A percentile compares a stretch with the other conserved stretches of the same genome.
Conservation (phyloP, 2,329 filamentous ascomycete species). For the Fusarium sp. region DNA sequence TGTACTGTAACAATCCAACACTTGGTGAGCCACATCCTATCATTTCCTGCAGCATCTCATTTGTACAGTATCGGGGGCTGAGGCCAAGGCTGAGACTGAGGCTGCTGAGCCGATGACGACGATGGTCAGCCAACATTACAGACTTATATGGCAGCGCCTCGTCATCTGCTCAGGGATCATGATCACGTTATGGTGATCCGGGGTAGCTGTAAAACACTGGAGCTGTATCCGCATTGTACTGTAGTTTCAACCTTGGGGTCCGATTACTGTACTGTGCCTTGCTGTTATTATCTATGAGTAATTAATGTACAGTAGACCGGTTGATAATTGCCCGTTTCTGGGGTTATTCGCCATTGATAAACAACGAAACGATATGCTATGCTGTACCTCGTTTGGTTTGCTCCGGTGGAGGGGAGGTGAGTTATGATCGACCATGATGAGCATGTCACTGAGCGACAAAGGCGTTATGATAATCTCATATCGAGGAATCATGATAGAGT, state of each 20-base stretch:
- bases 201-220: conserved; percentile 13
- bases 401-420: neutral
- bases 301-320: neutral
- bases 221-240: neutral
- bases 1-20: conserved; percentile 19
- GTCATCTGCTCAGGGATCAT: conserved; percentile 22
- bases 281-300: neutral
- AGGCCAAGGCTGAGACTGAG: neutral
- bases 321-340: neutral
- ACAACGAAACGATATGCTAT: neutral
- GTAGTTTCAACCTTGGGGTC: neutral
- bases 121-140: conserved; percentile 21
- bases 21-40: neutral
- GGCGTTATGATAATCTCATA: conserved; percentile 6
- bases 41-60: neutral
- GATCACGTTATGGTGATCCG: conserved; percentile 19
- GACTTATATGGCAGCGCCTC: conserved; percentile 13
- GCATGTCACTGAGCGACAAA: conserved; percentile 14
- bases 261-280: neutral
- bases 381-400: neutral
- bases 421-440: conserved; percentile 1
- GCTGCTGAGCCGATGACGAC: conserved; percentile 11
- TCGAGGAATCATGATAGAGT: conserved; percentile 18
- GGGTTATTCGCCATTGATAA: neutral
- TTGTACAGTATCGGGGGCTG: conserved; percentile 19